Evolutionary conservation across 495 filamentous ascomycete species (phyloP).

Genomic region (Neurospora sp.): DNA sequence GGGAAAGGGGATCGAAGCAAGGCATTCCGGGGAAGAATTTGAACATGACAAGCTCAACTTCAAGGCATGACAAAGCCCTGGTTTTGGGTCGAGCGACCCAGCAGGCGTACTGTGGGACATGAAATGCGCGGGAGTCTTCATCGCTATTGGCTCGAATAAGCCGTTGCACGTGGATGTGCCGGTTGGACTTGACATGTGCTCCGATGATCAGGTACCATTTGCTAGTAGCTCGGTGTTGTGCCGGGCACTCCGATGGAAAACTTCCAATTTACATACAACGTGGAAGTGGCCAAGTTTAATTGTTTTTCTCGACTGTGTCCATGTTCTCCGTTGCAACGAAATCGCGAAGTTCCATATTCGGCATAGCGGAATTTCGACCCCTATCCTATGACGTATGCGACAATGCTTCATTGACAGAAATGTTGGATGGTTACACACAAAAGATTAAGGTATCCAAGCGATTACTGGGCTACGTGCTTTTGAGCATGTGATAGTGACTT

Average conservation of each 20-base stretch:
- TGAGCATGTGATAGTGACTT: no score
- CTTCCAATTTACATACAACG: background rate
- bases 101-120: background rate
- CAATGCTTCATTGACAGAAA: background rate
- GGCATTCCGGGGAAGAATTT: background rate
- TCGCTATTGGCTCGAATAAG: background rate
- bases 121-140: background rate
- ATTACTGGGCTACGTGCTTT: no score
- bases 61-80: background rate
- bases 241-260: background rate
- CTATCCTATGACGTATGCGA: background rate
- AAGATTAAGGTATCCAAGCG: no score
- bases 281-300: background rate
- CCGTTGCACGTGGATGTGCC: background rate
- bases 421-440: background rate
- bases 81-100: background rate
- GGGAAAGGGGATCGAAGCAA: background rate
- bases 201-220: background rate
- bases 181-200: background rate
- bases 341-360: background rate
- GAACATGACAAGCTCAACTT: background rate
- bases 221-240: background rate
- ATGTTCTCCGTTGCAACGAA: background rate
- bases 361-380: background rate
- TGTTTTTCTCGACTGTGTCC: background rate